Evolutionary conservation across 176 grass and related monocot species (phyloP).

Genomic region (Eleusine coracana): DNA sequence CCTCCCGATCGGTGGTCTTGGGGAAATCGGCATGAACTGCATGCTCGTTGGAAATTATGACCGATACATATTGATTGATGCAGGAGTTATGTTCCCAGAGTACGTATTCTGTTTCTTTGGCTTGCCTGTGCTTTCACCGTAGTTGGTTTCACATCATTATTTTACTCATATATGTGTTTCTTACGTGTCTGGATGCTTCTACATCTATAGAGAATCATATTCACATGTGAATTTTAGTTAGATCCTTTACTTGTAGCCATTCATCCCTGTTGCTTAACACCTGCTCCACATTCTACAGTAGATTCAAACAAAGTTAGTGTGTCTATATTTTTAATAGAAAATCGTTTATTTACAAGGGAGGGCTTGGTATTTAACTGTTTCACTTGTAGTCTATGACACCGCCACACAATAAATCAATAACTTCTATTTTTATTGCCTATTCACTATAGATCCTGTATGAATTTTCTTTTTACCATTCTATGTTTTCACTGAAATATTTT

Average conservation of each 20-base stretch:
- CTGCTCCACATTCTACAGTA: conserved; percentile 11
- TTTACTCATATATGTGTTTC: neutral
- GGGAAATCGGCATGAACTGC: conserved; percentile 99
- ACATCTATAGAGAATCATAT: conserved; percentile 7
- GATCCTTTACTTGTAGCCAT: neutral
- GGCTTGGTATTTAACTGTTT: neutral
- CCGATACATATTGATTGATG: conserved; percentile 96
- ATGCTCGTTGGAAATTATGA: conserved; percentile 98
- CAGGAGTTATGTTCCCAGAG: conserved; percentile 99
- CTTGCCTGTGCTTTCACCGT: conserved; percentile 9
- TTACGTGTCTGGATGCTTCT: neutral
- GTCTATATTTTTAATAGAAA: conserved; percentile 24
- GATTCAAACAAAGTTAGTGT: neutral
- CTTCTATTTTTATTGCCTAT: neutral
- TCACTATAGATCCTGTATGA: conserved; percentile 24
- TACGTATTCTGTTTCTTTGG: conserved; percentile 41
- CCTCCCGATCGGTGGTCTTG: conserved; percentile 92
- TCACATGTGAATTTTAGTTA: neutral
- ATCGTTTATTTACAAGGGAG: neutral
- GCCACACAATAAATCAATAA: neutral
- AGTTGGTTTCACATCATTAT: conserved; percentile 1
- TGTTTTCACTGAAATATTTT: conserved; percentile 18
- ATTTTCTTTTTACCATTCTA: neutral
- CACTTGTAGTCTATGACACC: conserved; percentile 12
- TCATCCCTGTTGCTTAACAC: neutral